Base-by-base conservation (phyloP, 2,329 filamentous ascomycete genomes). In the Knufia petricola region DNA sequence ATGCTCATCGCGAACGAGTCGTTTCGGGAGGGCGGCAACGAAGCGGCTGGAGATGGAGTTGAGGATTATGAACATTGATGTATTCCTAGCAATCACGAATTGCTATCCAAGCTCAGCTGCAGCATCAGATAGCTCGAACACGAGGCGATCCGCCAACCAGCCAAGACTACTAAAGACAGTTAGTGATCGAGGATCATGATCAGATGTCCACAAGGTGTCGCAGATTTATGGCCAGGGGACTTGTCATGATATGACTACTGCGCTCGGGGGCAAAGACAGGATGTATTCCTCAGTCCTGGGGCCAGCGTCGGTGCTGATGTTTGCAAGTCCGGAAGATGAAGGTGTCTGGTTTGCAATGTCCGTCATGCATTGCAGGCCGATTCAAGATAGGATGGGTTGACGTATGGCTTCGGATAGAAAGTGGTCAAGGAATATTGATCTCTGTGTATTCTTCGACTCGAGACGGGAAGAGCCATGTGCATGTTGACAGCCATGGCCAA, bases 351-450 rank as follows among this genome's bases (percentile, higher is more conserved):
- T 47, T 30, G 19, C 32, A 47, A 47, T 28, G 44, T 24, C 32
- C 32, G 32, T 21, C 23, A 39, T 39, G 34, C 19, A 47, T 47
- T 19, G 44, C 34, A 47, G 44, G 24, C 44, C 44, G 30, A 30
- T 47, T 47, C 44, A 47, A 47, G 44, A 47, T 32, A 17, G 9
- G 23, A 38, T 32, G 30, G 32, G 12, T 47, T 30, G 44, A 39
- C 23, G 34, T 28, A 38, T 47, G 34, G 44, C 44, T 39, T 39
- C 15, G 32, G 32, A 23, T 47, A 26, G 19, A 34, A 30, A 21
- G 42, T 46, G 19, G 10, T 46, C 28, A 34, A 23, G 30, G 28
- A n/a, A 30, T 17, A 12, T 4, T 30, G 24, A 44, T 31, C n/a
- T 44, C 23, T 21, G 28, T 17, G 30, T 24, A 26, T 42, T 26